These are phyloP conservation scores for Polygonum maritimum DNA, from an alignment of 148 eudicot genomes.

Conservation along the genomic window DNA sequence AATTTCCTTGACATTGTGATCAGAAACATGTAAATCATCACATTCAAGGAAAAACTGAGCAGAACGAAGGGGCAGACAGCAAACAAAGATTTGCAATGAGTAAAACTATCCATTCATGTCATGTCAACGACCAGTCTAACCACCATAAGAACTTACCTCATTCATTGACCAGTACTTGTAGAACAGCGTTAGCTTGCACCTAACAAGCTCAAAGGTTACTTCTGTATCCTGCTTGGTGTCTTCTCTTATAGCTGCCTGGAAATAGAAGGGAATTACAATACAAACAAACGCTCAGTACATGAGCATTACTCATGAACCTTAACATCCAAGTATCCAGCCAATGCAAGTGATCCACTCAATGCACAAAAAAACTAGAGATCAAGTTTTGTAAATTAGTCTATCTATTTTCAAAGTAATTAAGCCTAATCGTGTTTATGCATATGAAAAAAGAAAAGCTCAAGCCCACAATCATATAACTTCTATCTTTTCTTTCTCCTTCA, in stretches of 20 bases:
- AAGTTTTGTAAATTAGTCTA: background rate
- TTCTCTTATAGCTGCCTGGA: slow-evolving; percentile 36
- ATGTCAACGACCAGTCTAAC: background rate
- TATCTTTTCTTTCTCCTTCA: background rate
- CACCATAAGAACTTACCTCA: slow-evolving; percentile 44
- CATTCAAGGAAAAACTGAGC: background rate
- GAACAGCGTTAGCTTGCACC: slow-evolving; percentile 68
- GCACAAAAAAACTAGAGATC: background rate
- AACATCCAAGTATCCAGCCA: background rate
- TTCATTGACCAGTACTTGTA: slow-evolving; percentile 84
- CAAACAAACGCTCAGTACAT: background rate
- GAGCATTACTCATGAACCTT: background rate
- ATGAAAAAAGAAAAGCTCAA: background rate
- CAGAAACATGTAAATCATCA: background rate
- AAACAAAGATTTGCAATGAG: background rate
- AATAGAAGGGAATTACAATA: background rate
- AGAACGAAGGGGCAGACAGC: background rate
- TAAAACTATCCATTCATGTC: background rate
- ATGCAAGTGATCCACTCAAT: background rate
- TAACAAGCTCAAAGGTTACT: slow-evolving; percentile 56
- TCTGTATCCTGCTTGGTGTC: slow-evolving; percentile 18
- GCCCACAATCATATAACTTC: background rate
- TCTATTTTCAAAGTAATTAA: background rate
- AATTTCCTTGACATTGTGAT: background rate
- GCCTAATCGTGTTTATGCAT: background rate